Percentiles rank a stretch among this genome's conserved stretches.
These are phyloP conservation scores for Gaeumannomyces sp. DNA, from an alignment of 2,329 filamentous ascomycete species.

Conservation along the genomic window DNA sequence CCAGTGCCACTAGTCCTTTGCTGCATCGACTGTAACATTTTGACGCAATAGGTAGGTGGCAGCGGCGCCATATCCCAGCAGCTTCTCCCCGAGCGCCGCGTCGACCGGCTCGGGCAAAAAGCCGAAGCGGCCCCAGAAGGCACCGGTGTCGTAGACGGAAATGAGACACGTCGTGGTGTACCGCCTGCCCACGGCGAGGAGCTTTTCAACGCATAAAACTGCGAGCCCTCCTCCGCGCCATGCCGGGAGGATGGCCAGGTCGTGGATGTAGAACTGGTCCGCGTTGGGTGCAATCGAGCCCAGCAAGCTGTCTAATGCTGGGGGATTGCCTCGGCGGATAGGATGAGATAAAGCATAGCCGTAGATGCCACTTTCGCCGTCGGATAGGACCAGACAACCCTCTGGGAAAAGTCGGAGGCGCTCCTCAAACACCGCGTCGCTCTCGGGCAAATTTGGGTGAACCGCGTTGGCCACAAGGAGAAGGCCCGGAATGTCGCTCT, in stretches of 20 bases:
- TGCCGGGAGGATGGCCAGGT: slow-evolving; percentile 25
- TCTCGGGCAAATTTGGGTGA: slow-evolving; percentile 27
- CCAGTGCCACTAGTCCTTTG: background rate
- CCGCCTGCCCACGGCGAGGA: slow-evolving; percentile 19
- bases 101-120: slow-evolving; percentile 21
- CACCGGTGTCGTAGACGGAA: slow-evolving; percentile 28
- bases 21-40: background rate
- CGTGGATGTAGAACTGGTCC: slow-evolving; percentile 32
- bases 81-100: slow-evolving; percentile 21
- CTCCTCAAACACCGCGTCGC: slow-evolving; percentile 24
- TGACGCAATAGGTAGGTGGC: slow-evolving; percentile 22
- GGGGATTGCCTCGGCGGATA: slow-evolving; percentile 24
- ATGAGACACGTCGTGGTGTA: slow-evolving; percentile 25
- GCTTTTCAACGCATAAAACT: slow-evolving; percentile 17
- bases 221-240: slow-evolving; percentile 24
- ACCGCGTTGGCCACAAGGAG: slow-evolving; percentile 22
- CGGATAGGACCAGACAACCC: slow-evolving; percentile 26
- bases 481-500: slow-evolving; percentile 21
- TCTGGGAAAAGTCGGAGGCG: slow-evolving; percentile 27
- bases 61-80: slow-evolving; percentile 26
- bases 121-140: slow-evolving; percentile 28
- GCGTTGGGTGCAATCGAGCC: slow-evolving; percentile 22
- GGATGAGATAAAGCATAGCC: slow-evolving; percentile 32
- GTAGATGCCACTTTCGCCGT: slow-evolving; percentile 16
- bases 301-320: slow-evolving; percentile 25